These are phyloP conservation scores for Colletotrichum musae DNA, from an alignment of 2,329 filamentous ascomycete species.

Conservation along the genomic window DNA sequence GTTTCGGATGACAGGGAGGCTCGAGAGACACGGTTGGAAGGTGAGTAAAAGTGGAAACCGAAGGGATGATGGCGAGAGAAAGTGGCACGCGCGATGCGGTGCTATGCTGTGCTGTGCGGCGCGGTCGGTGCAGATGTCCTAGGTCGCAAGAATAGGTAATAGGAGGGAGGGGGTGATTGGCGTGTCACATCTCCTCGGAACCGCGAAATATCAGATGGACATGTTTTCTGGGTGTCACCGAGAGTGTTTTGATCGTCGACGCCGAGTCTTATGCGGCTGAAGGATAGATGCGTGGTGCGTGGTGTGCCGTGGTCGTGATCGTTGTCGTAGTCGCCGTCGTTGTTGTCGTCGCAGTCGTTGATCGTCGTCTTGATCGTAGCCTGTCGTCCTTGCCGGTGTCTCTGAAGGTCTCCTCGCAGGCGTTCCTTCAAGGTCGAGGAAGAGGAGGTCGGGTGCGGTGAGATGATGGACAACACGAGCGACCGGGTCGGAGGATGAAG, in stretches of 20 bases:
- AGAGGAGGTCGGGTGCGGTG: background rate
- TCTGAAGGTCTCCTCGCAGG: background rate
- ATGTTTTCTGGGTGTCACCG: conserved; percentile 37
- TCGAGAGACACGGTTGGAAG: conserved; percentile 5
- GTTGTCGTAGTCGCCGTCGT: too few species aligned
- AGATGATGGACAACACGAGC: conserved; percentile 17
- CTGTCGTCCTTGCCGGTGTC: background rate
- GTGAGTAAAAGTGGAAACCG: conserved; percentile 15
- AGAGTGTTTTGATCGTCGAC: conserved; percentile 46
- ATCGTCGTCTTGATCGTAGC: background rate
- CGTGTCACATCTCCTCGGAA: conserved; percentile 47
- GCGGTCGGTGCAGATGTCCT: conserved; percentile 14
- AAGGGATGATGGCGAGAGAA: conserved; percentile 5
- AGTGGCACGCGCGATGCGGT: conserved; percentile 24
- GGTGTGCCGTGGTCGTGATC: background rate
- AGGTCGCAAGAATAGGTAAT: conserved; percentile 4
- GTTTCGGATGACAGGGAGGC: conserved; percentile 18
- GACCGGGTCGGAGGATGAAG: conserved; percentile 10
- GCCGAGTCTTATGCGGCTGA: conserved; percentile 8
- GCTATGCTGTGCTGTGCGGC: conserved; percentile 13
- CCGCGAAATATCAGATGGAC: conserved; percentile 44
- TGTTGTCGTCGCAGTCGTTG: background rate
- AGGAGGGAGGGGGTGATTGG: conserved; percentile 40
- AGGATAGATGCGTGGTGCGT: conserved; percentile 3
- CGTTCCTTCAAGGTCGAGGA: background rate